These are phyloP conservation scores for Grigorovia humatica DNA, from an alignment of 805 yeast species.

Conservation along the genomic window DNA sequence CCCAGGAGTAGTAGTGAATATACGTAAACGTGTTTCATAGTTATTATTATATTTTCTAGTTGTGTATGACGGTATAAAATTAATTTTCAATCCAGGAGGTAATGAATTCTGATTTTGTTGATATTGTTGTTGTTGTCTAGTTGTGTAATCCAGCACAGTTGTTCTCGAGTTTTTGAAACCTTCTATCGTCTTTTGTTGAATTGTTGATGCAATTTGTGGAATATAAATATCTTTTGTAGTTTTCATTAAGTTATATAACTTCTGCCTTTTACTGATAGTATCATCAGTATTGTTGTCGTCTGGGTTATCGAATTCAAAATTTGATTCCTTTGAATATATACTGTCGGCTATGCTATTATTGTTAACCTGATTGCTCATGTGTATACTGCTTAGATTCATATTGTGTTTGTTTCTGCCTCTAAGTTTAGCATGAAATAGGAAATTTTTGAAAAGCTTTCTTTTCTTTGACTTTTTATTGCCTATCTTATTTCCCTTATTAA, in stretches of 20 bases:
- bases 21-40: constrained; percentile 56
- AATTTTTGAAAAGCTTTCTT: background rate
- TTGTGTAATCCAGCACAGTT: background rate
- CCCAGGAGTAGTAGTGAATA: constrained; percentile 64
- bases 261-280: constrained; percentile 31
- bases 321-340: too few species aligned
- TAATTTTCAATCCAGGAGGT: constrained; percentile 51
- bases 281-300: background rate
- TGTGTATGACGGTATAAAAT: constrained; percentile 50
- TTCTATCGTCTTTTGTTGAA: constrained; percentile 35
- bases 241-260: constrained; percentile 40
- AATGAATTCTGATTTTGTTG: background rate
- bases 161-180: background rate
- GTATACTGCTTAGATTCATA: background rate
- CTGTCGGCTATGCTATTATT: background rate
- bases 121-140: background rate
- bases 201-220: constrained; percentile 40
- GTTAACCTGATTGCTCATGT: background rate
- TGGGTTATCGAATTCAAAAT: background rate
- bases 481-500: background rate
- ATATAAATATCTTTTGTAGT: constrained; percentile 48
- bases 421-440: background rate
- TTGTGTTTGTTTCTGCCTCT: background rate
- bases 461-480: background rate
- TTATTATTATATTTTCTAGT: constrained; percentile 17